Conservation (phyloP, 208 protist species). For the Endotrypanum monterogeii region DNA sequence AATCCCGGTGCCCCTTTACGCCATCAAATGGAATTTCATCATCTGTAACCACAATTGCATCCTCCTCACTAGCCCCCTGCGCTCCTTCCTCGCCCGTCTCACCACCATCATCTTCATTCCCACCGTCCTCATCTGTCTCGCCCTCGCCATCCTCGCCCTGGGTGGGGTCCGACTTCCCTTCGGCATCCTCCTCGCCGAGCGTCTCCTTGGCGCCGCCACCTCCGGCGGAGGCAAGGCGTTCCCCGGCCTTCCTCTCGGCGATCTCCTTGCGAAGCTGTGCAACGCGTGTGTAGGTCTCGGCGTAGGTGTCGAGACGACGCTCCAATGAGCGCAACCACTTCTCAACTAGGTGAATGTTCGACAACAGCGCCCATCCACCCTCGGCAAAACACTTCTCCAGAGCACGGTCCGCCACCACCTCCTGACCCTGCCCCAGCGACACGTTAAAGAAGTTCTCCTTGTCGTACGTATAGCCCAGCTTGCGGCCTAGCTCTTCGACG, state of each 20-base stretch:
- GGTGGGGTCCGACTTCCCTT: constrained; percentile 1
- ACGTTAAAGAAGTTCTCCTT: constrained; percentile 96
- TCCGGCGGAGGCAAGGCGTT: constrained; percentile 29
- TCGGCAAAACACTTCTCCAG: constrained; percentile 93
- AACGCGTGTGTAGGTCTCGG: constrained; percentile 91
- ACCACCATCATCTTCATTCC: constrained; percentile 27
- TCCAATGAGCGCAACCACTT: constrained; percentile 97
- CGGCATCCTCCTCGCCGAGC: constrained; percentile 8
- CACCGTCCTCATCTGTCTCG: constrained; percentile 22
- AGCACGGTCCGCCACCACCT: constrained; percentile 95
- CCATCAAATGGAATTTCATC: constrained; percentile 93
- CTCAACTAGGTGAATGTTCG: constrained; percentile 98
- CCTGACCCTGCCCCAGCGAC: constrained; percentile 98
- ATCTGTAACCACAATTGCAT: constrained; percentile 69
- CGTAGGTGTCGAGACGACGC: constrained; percentile 95
- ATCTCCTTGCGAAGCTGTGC: constrained; percentile 88
- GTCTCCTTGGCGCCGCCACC: constrained; percentile 18
- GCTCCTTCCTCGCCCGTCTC: constrained; percentile 22
- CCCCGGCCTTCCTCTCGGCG: constrained; percentile 74
- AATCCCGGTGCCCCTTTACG: constrained; percentile 92
- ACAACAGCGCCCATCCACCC: constrained; percentile 97
- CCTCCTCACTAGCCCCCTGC: constrained; percentile 22
- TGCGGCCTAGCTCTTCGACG: constrained; percentile 94
- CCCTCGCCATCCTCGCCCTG: constrained; percentile 18
- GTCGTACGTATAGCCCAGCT: constrained; percentile 95